Evolutionary conservation across 805 yeast species (phyloP).

Genomic region (Sungouiella thailandica): DNA sequence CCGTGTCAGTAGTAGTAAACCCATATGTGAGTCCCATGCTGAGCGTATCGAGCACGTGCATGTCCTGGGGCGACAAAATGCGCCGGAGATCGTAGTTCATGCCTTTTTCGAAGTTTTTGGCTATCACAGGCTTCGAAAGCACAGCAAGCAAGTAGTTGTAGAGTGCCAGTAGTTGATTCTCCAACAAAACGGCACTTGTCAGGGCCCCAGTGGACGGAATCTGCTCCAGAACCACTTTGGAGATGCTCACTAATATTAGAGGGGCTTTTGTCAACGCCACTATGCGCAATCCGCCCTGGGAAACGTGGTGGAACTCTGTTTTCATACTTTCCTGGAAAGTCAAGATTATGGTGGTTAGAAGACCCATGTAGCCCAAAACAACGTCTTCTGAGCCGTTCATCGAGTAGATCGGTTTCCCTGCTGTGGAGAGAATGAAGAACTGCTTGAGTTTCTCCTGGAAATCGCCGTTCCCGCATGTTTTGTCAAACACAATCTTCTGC

Average conservation of each 20-base stretch:
- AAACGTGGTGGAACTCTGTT: constrained; percentile 46
- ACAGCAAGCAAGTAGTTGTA: constrained; percentile 80
- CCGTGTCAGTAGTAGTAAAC: constrained; percentile 10
- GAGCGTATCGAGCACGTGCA: constrained; percentile 62
- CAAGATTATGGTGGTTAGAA: constrained; percentile 73
- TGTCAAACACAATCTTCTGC: constrained; percentile 12
- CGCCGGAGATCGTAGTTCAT: constrained; percentile 80
- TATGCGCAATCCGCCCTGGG: constrained; percentile 45
- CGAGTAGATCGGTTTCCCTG: constrained; percentile 87
- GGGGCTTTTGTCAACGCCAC: constrained; percentile 64
- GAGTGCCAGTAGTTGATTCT: constrained; percentile 58
- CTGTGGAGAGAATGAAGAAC: constrained; percentile 71
- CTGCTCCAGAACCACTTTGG: constrained; percentile 47
- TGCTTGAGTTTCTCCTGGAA: constrained; percentile 50
- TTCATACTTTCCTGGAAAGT: constrained; percentile 49
- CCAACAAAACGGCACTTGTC: constrained; percentile 15
- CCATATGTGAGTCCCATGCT: constrained; percentile 35
- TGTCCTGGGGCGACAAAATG: constrained; percentile 69
- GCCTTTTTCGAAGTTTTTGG: constrained; percentile 60
- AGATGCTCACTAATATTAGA: constrained; percentile 65
- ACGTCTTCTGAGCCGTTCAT: constrained; percentile 67
- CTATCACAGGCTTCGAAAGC: constrained; percentile 73
- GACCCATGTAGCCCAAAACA: constrained; percentile 68
- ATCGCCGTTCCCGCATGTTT: constrained; percentile 6
- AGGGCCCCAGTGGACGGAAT: not conserved